phyloP scores from a whole-genome alignment of 768 basidiomycete genomes.

The Collybia nuda region DNA sequence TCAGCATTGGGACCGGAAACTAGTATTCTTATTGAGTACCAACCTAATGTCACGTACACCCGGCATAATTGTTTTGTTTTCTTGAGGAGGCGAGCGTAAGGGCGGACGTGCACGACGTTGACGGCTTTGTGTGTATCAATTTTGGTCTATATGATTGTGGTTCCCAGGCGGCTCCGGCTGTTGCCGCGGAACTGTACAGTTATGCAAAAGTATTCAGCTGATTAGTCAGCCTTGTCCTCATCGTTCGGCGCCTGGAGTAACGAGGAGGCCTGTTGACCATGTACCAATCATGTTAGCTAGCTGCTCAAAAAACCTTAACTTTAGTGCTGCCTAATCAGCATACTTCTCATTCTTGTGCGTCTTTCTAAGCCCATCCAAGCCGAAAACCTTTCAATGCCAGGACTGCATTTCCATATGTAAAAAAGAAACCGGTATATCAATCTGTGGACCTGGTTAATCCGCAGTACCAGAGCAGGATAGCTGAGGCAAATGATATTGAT shows the following conservation, averaged over 20 bases:
- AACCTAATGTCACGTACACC: constrained; percentile 83
- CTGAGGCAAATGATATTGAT: no score
- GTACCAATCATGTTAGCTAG: no score
- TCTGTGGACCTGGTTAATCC: no score
- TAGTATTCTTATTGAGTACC: constrained; percentile 16
- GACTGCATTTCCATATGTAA: no score
- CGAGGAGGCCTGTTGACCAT: no score
- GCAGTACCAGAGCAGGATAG: no score
- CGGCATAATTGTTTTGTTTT: constrained; percentile 61
- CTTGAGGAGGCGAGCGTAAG: constrained; percentile 48
- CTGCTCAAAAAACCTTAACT: no score
- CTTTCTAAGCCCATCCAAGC: no score
- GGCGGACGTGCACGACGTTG: constrained; percentile 49
- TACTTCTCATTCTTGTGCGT: no score
- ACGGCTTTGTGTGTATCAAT: constrained; percentile 46
- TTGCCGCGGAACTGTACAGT: constrained; percentile 44
- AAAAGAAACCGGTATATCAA: no score
- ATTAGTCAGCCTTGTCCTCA: constrained; percentile 22
- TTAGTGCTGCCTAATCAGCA: no score
- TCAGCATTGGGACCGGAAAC: constrained; percentile 16
- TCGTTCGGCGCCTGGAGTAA: background rate
- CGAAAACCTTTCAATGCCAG: no score
- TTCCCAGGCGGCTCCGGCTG: constrained; percentile 36
- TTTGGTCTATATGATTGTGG: constrained; percentile 19
- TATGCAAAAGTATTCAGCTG: constrained; percentile 10